Conservation (phyloP, 2,329 filamentous ascomycete genomes). For the Trichoderma simmonsii region DNA sequence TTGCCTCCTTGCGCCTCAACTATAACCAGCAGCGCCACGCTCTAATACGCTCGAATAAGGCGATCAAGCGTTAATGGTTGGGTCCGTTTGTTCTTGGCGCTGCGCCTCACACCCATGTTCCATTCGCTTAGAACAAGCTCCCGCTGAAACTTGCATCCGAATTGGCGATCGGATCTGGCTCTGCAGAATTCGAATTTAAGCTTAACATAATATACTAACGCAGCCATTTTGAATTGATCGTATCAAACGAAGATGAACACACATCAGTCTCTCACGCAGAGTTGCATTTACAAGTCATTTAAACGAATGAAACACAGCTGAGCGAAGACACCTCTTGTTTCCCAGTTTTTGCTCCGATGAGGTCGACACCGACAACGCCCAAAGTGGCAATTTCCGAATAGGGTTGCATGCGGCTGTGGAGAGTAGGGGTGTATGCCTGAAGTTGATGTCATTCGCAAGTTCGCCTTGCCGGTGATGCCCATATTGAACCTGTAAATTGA, state of each 20-base stretch:
- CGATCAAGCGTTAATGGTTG: neutral
- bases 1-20: neutral
- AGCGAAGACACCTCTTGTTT: no score
- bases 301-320: accelerated
- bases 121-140: neutral
- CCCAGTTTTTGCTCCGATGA: neutral
- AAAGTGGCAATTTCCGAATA: neutral
- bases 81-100: neutral
- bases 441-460: neutral
- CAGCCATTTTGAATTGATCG: no score
- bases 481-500: neutral
- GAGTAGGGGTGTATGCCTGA: neutral
- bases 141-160: neutral
- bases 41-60: neutral
- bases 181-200: neutral
- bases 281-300: accelerated
- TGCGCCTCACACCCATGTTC: neutral
- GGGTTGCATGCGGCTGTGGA: neutral
- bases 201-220: neutral
- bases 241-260: neutral
- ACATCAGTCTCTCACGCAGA: no score
- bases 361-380: neutral
- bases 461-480: neutral
- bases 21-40: neutral
- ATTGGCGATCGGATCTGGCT: neutral